Evolutionary conservation across 2,329 filamentous ascomycete species (phyloP).

Genomic region (Thielaviopsis ethacetica): DNA sequence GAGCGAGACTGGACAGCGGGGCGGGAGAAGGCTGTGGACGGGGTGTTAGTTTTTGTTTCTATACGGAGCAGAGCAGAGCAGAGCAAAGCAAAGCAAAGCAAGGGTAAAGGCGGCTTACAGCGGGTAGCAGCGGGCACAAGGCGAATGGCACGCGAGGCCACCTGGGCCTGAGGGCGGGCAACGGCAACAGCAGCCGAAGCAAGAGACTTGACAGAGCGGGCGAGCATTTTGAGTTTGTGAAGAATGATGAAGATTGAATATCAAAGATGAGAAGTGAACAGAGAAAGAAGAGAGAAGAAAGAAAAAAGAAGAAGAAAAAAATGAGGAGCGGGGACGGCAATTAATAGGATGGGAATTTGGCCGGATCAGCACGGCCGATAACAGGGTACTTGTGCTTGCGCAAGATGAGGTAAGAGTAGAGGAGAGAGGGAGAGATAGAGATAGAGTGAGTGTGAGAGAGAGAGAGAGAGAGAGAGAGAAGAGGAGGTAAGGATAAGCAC

Average conservation of each 20-base stretch:
- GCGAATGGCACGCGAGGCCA: background rate
- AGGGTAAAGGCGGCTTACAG: no score
- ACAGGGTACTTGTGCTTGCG: no score
- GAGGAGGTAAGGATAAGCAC: no score
- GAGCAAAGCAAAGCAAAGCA: no score
- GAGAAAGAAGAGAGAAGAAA: background rate
- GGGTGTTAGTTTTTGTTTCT: background rate
- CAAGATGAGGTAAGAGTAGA: no score
- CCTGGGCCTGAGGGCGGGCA: background rate
- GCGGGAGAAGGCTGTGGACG: background rate
- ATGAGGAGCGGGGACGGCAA: background rate
- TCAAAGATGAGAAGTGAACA: background rate
- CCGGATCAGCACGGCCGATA: no score
- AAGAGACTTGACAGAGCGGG: constrained; percentile 9
- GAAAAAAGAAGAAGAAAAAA: background rate
- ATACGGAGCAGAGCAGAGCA: no score
- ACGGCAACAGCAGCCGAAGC: background rate
- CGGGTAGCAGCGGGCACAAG: background rate
- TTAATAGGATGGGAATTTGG: no score
- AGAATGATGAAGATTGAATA: no score
- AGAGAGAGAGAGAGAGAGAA: no score
- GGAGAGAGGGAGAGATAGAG: no score
- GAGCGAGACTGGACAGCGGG: background rate
- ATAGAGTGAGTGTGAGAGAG: no score
- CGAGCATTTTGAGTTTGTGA: constrained; percentile 3